Evolutionary conservation across 257 asterid species (phyloP), one percentile per base, ranked within the genome.

Genomic region (Solanum tarapatanum): DNA sequence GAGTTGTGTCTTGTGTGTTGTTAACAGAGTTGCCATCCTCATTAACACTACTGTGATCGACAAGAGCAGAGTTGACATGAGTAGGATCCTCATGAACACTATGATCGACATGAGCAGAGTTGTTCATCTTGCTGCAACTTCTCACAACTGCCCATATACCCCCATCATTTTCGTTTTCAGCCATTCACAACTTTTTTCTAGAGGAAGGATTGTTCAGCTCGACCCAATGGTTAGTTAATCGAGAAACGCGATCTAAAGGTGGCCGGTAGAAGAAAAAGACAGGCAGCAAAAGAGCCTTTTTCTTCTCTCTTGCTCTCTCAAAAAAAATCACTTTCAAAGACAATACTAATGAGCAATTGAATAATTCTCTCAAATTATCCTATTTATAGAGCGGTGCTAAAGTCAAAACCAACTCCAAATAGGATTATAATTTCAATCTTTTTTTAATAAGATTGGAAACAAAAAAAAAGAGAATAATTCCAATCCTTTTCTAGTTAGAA

Each of bases 121-220:
- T 77, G 45, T 72, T 45, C 26, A 28, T 11, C 37, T 73, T 86
- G 21, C 16, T 21, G 58, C 73, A 72, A 45, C 88, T 72, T 73
- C 88, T 86, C 69, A 72, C 88, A 51, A 73, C 32, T 73, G 84
- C 88, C 39, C 35, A 48, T 12, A 86, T 39, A 86, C 74, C 84
- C 88, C 88, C 55, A 33, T 86, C 88, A 41, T 73, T 51, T 43
- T 86, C 58, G 6, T 73, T 73, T 30, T 62, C 88, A 48, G 62
- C 58, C 88, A 86, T 73, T 43, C 19, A 16, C 58, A 26, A 35
- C 84, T 45, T 80, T 16, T 11, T 80, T 80, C 39, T 4, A 4
- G 17, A 37, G 26, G 39, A 80, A 23, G 68, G 19, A 6, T 80
- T 45, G 19, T 23, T 62, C 70, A 62, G 64, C 64, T 55, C n/a